Conservation (phyloP, 2,329 filamentous ascomycete genomes). For the Phoma sp. region DNA sequence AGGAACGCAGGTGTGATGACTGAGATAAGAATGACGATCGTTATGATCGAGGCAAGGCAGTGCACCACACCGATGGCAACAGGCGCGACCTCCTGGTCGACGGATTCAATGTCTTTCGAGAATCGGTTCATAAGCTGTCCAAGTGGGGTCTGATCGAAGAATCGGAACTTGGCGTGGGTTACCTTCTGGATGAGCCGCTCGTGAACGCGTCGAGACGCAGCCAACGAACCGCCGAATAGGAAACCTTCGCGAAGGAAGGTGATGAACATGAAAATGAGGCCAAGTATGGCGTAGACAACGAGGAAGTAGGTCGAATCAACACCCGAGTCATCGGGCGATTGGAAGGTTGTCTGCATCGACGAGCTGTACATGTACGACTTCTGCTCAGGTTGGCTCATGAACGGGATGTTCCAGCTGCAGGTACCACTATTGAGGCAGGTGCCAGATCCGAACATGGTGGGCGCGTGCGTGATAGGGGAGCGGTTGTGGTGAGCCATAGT, state of each 20-base stretch:
- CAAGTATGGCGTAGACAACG: slow-evolving; percentile 79
- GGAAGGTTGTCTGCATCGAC: slow-evolving; percentile 50
- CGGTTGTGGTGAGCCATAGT: slow-evolving; percentile 41
- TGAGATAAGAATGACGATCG: slow-evolving; percentile 87
- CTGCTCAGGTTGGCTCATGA: slow-evolving; percentile 29
- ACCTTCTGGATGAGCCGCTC: slow-evolving; percentile 77
- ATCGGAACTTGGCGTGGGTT: slow-evolving; percentile 90
- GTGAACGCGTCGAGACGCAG: slow-evolving; percentile 86
- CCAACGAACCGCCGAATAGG: slow-evolving; percentile 89
- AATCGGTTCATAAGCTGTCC: slow-evolving; percentile 98
- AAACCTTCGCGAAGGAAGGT: slow-evolving; percentile 84
- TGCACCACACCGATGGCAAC: slow-evolving; percentile 80
- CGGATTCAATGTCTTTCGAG: slow-evolving; percentile 92
- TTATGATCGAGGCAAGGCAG: slow-evolving; percentile 72
- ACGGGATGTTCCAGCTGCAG: slow-evolving; percentile 55
- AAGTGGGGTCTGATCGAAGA: slow-evolving; percentile 95
- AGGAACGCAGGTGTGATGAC: slow-evolving; percentile 90
- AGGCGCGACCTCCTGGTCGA: slow-evolving; percentile 95
- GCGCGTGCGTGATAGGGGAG: slow-evolving; percentile 52
- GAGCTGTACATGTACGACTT: slow-evolving; percentile 44
- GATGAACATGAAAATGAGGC: slow-evolving; percentile 75
- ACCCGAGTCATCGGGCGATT: slow-evolving; percentile 48
- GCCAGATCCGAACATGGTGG: slow-evolving; percentile 50
- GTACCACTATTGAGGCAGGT: slow-evolving; percentile 58
- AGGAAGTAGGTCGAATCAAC: slow-evolving; percentile 88